phyloP scores from a whole-genome alignment of 495 filamentous ascomycete genomes.

The Aspergillus asperescens region DNA sequence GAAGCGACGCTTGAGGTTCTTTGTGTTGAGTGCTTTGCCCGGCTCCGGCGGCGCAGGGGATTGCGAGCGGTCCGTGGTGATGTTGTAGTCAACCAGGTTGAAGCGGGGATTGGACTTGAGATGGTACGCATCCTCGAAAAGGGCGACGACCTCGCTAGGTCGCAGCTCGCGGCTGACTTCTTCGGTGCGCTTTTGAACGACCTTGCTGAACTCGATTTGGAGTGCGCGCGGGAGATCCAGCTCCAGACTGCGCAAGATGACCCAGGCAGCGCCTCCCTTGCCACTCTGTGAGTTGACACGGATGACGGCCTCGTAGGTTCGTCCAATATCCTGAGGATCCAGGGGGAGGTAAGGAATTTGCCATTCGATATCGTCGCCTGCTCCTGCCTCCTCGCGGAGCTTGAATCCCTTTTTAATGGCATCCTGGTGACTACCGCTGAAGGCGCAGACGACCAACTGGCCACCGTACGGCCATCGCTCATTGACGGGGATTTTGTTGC shows the following conservation, averaged over 20 bases:
- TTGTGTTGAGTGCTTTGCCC: slow-evolving; percentile 65
- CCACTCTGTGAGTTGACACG: slow-evolving; percentile 95
- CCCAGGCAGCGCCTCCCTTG: slow-evolving; percentile 93
- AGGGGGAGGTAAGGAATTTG: slow-evolving; percentile 86
- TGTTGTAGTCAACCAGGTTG: slow-evolving; percentile 85
- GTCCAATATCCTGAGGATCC: slow-evolving; percentile 88
- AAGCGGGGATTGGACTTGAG: slow-evolving; percentile 77
- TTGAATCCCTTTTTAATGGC: slow-evolving; percentile 97
- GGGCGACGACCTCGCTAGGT: slow-evolving; percentile 69
- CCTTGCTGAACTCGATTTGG: slow-evolving; percentile 83
- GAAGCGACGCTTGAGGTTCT: slow-evolving; percentile 76
- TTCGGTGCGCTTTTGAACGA: slow-evolving; percentile 78
- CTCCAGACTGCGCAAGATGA: slow-evolving; percentile 80
- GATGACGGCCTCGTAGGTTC: slow-evolving; percentile 95
- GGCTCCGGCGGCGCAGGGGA: slow-evolving; percentile 66
- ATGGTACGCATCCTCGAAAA: slow-evolving; percentile 88
- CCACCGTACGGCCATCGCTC: slow-evolving; percentile 86
- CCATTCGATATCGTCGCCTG: slow-evolving; percentile 58
- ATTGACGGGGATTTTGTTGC: slow-evolving; percentile 93
- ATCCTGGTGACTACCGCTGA: slow-evolving; percentile 91
- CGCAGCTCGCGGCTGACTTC: slow-evolving; percentile 72
- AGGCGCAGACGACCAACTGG: slow-evolving; percentile 81
- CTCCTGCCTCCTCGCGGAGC: slow-evolving; percentile 54
- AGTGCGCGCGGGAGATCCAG: slow-evolving; percentile 90
- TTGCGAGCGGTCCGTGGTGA: slow-evolving; percentile 74